These are phyloP conservation scores for Diaporthe destruens DNA, from an alignment of 2,329 filamentous ascomycete species.

Conservation along the genomic window DNA sequence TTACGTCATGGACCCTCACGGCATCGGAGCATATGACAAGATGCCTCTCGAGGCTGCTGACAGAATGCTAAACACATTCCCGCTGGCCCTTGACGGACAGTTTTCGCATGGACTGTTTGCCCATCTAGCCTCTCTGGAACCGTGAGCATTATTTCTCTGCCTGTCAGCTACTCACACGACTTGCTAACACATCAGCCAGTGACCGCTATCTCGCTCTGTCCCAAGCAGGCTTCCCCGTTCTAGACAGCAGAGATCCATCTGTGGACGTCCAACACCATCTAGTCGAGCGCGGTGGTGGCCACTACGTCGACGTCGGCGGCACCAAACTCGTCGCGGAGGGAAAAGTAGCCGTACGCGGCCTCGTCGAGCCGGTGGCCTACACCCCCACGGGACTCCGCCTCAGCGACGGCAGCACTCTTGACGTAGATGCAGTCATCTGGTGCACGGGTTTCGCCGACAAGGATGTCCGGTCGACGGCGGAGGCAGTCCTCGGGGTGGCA, in stretches of 20 bases:
- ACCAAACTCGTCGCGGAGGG: conserved; percentile 51
- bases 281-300: conserved; percentile 53
- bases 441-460: conserved; percentile 54
- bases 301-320: conserved; percentile 55
- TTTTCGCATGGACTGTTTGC: conserved; percentile 45
- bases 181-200: not conserved
- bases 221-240: conserved; percentile 52
- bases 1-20: conserved; percentile 46
- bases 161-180: not conserved
- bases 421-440: conserved; percentile 55
- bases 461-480: conserved; percentile 47
- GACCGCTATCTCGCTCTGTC: conserved; percentile 51
- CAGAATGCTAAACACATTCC: conserved; percentile 42
- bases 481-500: conserved; percentile 47
- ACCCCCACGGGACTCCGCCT: conserved; percentile 50
- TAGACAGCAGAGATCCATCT: conserved; percentile 49
- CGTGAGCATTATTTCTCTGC: conserved; percentile 24
- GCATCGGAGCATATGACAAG: not conserved
- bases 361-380: conserved; percentile 49
- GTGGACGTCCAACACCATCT: conserved; percentile 49
- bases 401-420: conserved; percentile 50
- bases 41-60: conserved; percentile 45
- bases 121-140: conserved; percentile 48
- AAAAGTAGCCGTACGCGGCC: conserved; percentile 48
- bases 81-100: conserved; percentile 45